phyloP scores from a whole-genome alignment of 768 basidiomycete species.

The Tubosaeta sp. region DNA sequence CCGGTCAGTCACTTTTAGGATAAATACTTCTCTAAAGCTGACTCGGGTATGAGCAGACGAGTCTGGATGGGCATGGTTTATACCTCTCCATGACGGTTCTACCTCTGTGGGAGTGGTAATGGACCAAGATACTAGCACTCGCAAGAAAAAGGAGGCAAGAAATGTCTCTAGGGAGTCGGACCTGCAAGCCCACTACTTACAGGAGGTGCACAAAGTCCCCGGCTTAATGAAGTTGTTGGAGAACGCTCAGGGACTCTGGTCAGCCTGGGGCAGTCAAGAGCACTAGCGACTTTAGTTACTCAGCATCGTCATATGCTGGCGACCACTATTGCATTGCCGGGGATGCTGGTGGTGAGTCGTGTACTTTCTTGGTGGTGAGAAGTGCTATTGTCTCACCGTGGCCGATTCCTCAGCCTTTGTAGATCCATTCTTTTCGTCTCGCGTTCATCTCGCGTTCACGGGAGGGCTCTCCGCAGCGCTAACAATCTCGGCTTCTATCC shows the following conservation, averaged over 20 bases:
- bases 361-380: neutral
- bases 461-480: slow-evolving; percentile 9
- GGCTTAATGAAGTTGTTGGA: neutral
- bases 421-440: slow-evolving; percentile 12
- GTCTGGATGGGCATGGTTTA: slow-evolving; percentile 57
- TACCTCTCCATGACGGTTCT: slow-evolving; percentile 45
- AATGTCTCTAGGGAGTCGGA: neutral
- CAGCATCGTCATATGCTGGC: slow-evolving; percentile 50
- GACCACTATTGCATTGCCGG: slow-evolving; percentile 51
- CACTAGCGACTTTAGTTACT: slow-evolving; percentile 59
- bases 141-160: slow-evolving; percentile 19
- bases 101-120: slow-evolving; percentile 54
- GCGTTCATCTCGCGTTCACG: slow-evolving; percentile 9
- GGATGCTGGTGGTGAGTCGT: slow-evolving; percentile 37
- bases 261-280: slow-evolving; percentile 14
- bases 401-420: slow-evolving; percentile 3
- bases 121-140: slow-evolving; percentile 32
- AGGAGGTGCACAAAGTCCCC: slow-evolving; percentile 5
- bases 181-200: slow-evolving; percentile 4
- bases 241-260: slow-evolving; percentile 4
- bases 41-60: slow-evolving; percentile 35
- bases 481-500: slow-evolving; percentile 8
- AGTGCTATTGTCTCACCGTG: neutral
- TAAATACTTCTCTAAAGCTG: neutral
- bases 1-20: neutral